Evolutionary conservation across 164 flowering plant genomes (phyloP).

Genomic region (Magnolia officinalis): DNA sequence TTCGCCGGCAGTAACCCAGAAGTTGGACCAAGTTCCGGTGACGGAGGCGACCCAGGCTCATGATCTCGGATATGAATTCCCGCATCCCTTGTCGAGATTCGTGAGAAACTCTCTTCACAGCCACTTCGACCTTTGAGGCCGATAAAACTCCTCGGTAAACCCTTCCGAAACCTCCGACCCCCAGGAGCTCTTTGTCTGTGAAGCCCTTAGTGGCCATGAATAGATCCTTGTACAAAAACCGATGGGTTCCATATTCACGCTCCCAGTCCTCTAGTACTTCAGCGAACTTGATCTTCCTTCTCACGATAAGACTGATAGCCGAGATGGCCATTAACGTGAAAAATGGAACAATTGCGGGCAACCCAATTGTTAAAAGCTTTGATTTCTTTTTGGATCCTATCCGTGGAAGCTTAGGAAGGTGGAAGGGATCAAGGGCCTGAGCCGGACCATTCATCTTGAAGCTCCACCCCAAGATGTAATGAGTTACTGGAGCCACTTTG

Average conservation of each 20-base stretch:
- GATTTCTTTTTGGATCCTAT: conserved; percentile 13
- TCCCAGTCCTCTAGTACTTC: conserved; percentile 24
- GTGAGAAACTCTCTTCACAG: conserved; percentile 25
- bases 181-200: conserved; percentile 14
- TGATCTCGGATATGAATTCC: conserved; percentile 19
- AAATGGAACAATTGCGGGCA: neutral
- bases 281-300: conserved; percentile 11
- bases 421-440: conserved; percentile 28
- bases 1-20: conserved; percentile 28
- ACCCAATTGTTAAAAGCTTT: conserved; percentile 11
- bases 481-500: conserved; percentile 50
- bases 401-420: conserved; percentile 43
- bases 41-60: conserved; percentile 43
- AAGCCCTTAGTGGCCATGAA: conserved; percentile 20
- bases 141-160: conserved; percentile 23
- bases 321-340: neutral
- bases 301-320: neutral
- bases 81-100: conserved; percentile 25
- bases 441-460: conserved; percentile 46
- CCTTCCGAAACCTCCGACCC: conserved; percentile 22
- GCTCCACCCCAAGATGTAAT: conserved; percentile 60
- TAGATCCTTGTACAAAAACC: conserved; percentile 21
- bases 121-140: conserved; percentile 11
- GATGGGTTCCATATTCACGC: conserved; percentile 10
- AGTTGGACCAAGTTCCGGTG: conserved; percentile 50